Evolutionary conservation across 768 basidiomycete species (phyloP), one percentile per base, ranked within the genome.

Genomic region (Podaxis mareebaensis): DNA sequence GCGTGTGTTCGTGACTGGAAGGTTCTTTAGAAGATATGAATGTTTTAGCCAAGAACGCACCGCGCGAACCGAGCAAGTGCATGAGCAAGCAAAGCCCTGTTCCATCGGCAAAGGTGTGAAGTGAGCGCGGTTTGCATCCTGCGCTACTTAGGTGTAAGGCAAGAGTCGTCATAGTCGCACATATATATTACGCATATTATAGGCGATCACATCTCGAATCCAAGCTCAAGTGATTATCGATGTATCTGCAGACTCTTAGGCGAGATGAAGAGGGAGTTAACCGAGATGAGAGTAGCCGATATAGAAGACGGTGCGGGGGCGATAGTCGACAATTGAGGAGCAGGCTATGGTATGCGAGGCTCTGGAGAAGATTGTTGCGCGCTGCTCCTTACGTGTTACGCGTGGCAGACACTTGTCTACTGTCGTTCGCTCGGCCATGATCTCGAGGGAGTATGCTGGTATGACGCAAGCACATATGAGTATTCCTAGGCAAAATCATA

Each of bases 231-330:
- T 58, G 42, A 46, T 30, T 46, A 12, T 42, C 26, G 58, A 48
- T 58, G 24, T 58, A 33, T 58, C 24, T 46, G 8, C 33, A 33
- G 56, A 20, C 56, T 57, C 42, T 26, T 24, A 40, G 54, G 54
- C 39, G 56, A 58, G 42, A 58, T 38, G 58, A 58, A 58, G 26
- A n/a, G 30, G 58, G 58, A 4, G 24, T 26, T 49, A 49, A 20
- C 44, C 46, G 58, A 58, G 58, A 58, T 49, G 46, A 38, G 28
- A n/a, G 13, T 20, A 49, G 11, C 28, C 58, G 46, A 58, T 58
- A 58, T 58, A 24, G 56, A 44, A 46, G 26, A 42, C 20, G 10
- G 15, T 12, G 42, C 2, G 24, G 28, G 15, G 44, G n/a, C 44
- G n/a, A 46, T 46, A 46, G n/a, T 46, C 44, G 20, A 46, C 17